Evolutionary conservation across 306 rosid genomes (phyloP), one percentile per base, ranked within the genome.

Genomic region (Pterocarpus macrocarpus): DNA sequence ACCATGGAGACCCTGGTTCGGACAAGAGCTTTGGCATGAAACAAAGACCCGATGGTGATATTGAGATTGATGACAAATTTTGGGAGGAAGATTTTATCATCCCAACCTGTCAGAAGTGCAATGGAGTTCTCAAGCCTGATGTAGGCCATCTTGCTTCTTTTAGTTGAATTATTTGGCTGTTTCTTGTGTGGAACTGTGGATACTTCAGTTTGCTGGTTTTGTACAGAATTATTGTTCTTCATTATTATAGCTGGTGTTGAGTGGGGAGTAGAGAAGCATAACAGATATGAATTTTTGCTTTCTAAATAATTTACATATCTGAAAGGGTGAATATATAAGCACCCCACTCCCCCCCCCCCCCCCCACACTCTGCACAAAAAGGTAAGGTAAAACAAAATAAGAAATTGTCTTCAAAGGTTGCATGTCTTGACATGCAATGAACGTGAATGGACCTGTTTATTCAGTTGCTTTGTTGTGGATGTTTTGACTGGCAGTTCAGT

Each of bases 31-130:
- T 92, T 88, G 98, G 98, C 85, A 92, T 94, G 98, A 92, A 89
- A 87, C 97, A 91, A 87, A 92, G 98, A 79, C 98, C 98, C 45
- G 98, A 94, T 81, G 97, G 98, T 80, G 98, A 92, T 86, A 90
- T 94, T 50, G 98, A 94, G 87, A 94, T 92, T 71, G 98, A 94
- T 86, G 97, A 91, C 88, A 91, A 35, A 49, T 94, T 90, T 84
- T 94, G 98, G 98, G 98, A 91, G 85, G 91, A 92, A 80, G 95
- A 92, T 78, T 94, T 92, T 84, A 78, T 83, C 79, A 90, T 94
- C 49, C 98, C 98, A 47, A 86, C 88, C 62, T 92, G 98, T 76
- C 87, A 82, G 73, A 91, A 92, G 80, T 94, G 98, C 91, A 88
- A 80, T 34, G 97, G 97, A 77, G 90, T 91, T 87, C 92, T 94